These are phyloP conservation scores for Lichtheimia hyalospora DNA, from an alignment of 371 early-diverging fungal genomes.

Conservation along the genomic window DNA sequence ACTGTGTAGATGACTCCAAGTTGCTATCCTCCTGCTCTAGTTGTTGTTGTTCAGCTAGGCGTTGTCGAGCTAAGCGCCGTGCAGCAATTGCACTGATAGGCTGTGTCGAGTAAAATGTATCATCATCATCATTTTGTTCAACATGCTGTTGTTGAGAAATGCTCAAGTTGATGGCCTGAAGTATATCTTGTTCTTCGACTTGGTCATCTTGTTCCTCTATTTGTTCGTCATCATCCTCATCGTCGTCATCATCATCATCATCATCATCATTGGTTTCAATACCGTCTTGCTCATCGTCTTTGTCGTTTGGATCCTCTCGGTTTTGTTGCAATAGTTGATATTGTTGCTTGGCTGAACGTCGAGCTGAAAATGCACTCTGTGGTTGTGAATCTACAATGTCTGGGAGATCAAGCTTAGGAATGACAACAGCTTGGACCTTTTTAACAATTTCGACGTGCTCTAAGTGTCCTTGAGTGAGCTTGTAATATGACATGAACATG, in stretches of 20 bases:
- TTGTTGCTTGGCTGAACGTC: too few relatives aligned
- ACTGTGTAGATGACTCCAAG: neutral
- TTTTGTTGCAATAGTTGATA: neutral
- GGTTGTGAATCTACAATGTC: too few relatives aligned
- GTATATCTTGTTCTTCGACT: too few relatives aligned
- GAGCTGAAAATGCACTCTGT: too few relatives aligned
- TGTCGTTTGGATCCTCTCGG: neutral
- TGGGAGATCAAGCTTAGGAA: neutral
- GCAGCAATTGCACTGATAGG: conserved; percentile 22
- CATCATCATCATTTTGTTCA: too few relatives aligned
- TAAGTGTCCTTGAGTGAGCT: neutral
- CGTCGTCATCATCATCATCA: too few relatives aligned
- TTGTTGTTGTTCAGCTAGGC: neutral
- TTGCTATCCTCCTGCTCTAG: too few relatives aligned
- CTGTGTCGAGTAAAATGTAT: neutral
- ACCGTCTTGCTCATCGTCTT: neutral
- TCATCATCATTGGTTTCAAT: neutral
- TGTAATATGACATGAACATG: too few relatives aligned
- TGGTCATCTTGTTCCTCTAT: too few relatives aligned
- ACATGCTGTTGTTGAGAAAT: too few relatives aligned
- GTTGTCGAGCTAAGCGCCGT: conserved; percentile 9
- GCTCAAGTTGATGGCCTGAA: too few relatives aligned
- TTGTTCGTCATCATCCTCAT: too few relatives aligned
- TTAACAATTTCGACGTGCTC: neutral
- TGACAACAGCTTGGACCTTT: neutral